Conservation (phyloP, 1,139 yeast genomes). For the Tardiomyces digboiensis region DNA sequence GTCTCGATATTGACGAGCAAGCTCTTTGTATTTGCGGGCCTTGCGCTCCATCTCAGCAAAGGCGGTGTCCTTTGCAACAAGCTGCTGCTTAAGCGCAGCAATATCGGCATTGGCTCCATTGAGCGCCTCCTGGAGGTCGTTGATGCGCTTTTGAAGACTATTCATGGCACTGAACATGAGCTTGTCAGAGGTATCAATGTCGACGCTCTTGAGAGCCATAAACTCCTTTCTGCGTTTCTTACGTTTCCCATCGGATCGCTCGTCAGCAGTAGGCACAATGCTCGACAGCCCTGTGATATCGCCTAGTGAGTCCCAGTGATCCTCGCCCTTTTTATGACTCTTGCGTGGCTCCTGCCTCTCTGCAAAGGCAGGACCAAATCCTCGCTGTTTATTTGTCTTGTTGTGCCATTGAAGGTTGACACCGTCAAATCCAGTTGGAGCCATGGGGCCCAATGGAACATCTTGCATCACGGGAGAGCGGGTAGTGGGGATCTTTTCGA, state of each 20-base stretch:
- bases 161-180: constrained; percentile 1
- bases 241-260: background rate
- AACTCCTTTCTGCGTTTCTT: background rate
- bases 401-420: background rate
- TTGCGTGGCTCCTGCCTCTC: background rate
- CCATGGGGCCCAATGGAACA: background rate
- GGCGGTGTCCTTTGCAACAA: background rate
- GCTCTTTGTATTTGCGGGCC: background rate
- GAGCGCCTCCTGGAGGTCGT: background rate
- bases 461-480: background rate
- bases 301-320: background rate
- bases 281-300: background rate
- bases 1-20: background rate
- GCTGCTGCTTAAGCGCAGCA: background rate
- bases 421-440: background rate
- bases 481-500: background rate
- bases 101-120: background rate
- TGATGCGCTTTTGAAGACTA: background rate
- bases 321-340: background rate
- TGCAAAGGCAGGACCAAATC: background rate
- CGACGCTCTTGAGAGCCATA: background rate
- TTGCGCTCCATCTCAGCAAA: background rate
- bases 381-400: background rate
- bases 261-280: background rate
- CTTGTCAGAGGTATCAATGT: background rate